phyloP scores from a whole-genome alignment of 768 basidiomycete species.

The Chalciporus chontae region DNA sequence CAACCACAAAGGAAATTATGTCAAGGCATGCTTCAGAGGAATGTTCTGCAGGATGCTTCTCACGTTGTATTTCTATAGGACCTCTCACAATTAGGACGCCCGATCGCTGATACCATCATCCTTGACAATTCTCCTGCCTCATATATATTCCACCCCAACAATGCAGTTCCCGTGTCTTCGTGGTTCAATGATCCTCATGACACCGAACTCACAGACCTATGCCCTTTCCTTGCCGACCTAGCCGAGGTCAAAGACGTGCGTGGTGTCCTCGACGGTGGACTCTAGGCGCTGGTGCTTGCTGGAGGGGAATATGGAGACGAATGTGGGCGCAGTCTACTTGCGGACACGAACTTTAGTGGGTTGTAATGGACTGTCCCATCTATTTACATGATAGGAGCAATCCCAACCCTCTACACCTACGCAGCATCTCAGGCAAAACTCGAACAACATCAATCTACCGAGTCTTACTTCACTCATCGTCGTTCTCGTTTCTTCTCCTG shows the following conservation, averaged over 20 bases:
- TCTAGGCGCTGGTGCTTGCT: constrained; percentile 40
- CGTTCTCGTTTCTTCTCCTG: background rate
- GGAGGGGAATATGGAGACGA: constrained; percentile 16
- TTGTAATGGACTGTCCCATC: constrained; percentile 26
- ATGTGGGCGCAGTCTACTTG: constrained; percentile 17
- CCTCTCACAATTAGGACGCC: constrained; percentile 93
- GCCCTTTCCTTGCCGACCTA: constrained; percentile 91
- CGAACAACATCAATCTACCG: constrained; percentile 1
- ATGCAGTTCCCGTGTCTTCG: constrained; percentile 97
- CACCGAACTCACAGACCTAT: constrained; percentile 92
- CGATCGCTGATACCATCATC: constrained; percentile 92
- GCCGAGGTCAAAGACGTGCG: constrained; percentile 83
- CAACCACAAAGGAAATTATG: constrained; percentile 98
- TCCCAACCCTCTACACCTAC: constrained; percentile 22
- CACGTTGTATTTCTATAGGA: constrained; percentile 53
- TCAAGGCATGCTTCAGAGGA: constrained; percentile 66
- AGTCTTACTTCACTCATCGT: constrained; percentile 4
- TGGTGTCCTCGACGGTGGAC: constrained; percentile 83
- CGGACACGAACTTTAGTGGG: constrained; percentile 23
- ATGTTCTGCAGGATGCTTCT: background rate
- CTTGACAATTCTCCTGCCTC: constrained; percentile 99
- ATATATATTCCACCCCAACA: constrained; percentile 99
- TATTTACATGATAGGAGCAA: constrained; percentile 31
- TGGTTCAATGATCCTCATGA: constrained; percentile 99
- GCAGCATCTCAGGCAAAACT: constrained; percentile 9